Percentiles rank a stretch among this genome's conserved stretches.
Conservation (phyloP, 2,329 filamentous ascomycete species). For the Penicillium sp. region DNA sequence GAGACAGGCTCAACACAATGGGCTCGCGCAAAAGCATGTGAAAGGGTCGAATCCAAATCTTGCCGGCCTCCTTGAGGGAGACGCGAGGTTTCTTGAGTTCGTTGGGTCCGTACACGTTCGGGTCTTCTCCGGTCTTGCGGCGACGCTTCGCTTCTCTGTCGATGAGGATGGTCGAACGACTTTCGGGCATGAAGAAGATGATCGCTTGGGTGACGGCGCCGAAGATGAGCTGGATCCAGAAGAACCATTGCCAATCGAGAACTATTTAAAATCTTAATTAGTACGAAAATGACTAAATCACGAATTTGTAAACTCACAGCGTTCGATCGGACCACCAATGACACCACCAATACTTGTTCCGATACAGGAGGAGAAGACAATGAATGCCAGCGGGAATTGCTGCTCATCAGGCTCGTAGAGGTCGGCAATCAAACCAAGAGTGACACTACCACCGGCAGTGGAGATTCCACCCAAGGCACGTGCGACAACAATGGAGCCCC, state of each 20-base stretch:
- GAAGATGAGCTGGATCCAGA: slow-evolving; percentile 62
- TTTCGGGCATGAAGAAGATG: slow-evolving; percentile 55
- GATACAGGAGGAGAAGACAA: slow-evolving; percentile 54
- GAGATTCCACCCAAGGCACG: slow-evolving; percentile 61
- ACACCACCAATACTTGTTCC: slow-evolving; percentile 54
- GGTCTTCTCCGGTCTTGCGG: slow-evolving; percentile 48
- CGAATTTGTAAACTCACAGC: slow-evolving; percentile 11
- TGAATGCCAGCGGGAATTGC: slow-evolving; percentile 57
- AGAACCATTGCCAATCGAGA: slow-evolving; percentile 56
- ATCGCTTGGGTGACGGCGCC: slow-evolving; percentile 54
- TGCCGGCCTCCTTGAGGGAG: slow-evolving; percentile 53
- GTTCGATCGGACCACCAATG: slow-evolving; percentile 50
- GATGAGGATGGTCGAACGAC: slow-evolving; percentile 56
- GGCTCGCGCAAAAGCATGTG: slow-evolving; percentile 62
- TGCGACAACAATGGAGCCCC: slow-evolving; percentile 63
- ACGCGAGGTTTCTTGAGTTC: slow-evolving; percentile 53
- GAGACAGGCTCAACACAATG: slow-evolving; percentile 59
- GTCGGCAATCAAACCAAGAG: slow-evolving; percentile 60
- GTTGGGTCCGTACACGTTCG: slow-evolving; percentile 63
- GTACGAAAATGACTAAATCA: neutral
- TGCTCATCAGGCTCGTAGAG: slow-evolving; percentile 56
- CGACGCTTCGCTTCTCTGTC: slow-evolving; percentile 58
- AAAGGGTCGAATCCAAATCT: slow-evolving; percentile 61
- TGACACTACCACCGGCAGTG: slow-evolving; percentile 61
- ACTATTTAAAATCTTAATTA: slow-evolving; percentile 14